A percentile compares a stretch with the other conserved stretches of the same genome.
These are phyloP conservation scores for Cercospora citrullina DNA, from an alignment of 2,329 filamentous ascomycete species.

Conservation along the genomic window DNA sequence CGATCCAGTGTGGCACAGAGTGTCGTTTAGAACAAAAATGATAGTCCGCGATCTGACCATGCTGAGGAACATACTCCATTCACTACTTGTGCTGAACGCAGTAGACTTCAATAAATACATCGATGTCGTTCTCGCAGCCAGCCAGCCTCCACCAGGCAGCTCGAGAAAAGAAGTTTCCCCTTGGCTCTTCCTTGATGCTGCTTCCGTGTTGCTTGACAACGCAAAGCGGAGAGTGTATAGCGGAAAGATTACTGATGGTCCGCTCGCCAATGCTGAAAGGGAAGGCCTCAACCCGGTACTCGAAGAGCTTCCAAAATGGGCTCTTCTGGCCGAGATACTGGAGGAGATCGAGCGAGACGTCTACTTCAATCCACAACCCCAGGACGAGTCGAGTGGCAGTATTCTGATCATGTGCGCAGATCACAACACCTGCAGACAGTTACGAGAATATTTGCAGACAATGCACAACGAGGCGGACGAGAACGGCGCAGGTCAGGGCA, in stretches of 20 bases:
- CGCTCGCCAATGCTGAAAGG: conserved; percentile 52
- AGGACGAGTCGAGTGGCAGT: conserved; percentile 84
- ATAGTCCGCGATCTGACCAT: conserved; percentile 88
- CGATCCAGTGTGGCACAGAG: conserved; percentile 95
- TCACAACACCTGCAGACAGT: conserved; percentile 78
- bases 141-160: conserved; percentile 83
- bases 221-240: conserved; percentile 86
- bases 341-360: conserved; percentile 91
- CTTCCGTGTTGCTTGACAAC: conserved; percentile 89
- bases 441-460: conserved; percentile 86
- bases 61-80: conserved; percentile 76
- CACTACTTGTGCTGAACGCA: conserved; percentile 79
- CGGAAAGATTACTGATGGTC: conserved; percentile 64
- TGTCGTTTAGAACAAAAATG: conserved; percentile 91
- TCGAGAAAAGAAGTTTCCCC: conserved; percentile 87
- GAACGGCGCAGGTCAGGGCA: conserved; percentile 48
- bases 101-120: conserved; percentile 91
- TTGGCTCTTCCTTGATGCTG: conserved; percentile 94
- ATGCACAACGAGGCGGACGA: conserved; percentile 61
- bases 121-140: conserved; percentile 88
- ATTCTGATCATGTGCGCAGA: conserved; percentile 96
- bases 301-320: conserved; percentile 95
- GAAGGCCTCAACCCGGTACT: conserved; percentile 75
- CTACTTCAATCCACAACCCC: conserved; percentile 74
- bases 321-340: conserved; percentile 80